Evolutionary conservation across 139 green algal species (phyloP).

Genomic region (Chlorella sp.): DNA sequence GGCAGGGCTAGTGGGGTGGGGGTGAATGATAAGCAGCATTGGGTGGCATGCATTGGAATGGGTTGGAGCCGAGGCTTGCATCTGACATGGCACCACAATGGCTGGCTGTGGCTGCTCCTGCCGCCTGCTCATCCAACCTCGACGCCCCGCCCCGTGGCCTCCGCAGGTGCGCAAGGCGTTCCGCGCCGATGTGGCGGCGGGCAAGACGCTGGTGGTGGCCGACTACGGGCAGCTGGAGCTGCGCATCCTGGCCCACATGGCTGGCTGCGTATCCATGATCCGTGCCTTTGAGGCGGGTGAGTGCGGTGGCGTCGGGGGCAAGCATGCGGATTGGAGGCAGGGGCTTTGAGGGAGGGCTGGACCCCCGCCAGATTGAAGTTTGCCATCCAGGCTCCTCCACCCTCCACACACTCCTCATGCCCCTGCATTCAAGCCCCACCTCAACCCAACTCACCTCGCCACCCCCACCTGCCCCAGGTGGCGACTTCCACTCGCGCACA

Average conservation of each 20-base stretch:
- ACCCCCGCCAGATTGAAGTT: too few relatives aligned
- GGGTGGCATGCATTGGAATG: too few relatives aligned
- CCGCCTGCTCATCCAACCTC: too few relatives aligned
- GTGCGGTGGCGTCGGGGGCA: not conserved
- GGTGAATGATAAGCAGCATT: too few relatives aligned
- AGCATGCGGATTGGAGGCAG: too few relatives aligned
- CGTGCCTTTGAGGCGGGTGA: constrained; percentile 85
- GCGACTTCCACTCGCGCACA: constrained; percentile 97
- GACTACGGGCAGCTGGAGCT: constrained; percentile 99
- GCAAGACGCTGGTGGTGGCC: constrained; percentile 92
- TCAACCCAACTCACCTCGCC: not conserved
- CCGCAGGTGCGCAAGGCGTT: constrained; percentile 88
- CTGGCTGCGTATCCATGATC: constrained; percentile 87
- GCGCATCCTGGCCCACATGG: constrained; percentile 96
- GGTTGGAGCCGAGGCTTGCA: too few relatives aligned
- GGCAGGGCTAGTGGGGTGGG: not conserved
- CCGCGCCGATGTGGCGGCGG: constrained; percentile 66
- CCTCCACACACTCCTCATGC: not conserved
- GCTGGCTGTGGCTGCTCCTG: too few relatives aligned
- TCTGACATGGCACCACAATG: too few relatives aligned
- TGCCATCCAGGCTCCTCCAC: too few relatives aligned
- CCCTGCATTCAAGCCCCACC: not conserved
- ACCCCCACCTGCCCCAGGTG: constrained; percentile 52
- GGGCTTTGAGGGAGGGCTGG: not conserved
- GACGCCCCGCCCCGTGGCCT: too few relatives aligned